A percentile compares a stretch with the other conserved stretches of the same genome.
Conservation (phyloP, 202 grass and related monocot genomes). For the Digitaria exilis region DNA sequence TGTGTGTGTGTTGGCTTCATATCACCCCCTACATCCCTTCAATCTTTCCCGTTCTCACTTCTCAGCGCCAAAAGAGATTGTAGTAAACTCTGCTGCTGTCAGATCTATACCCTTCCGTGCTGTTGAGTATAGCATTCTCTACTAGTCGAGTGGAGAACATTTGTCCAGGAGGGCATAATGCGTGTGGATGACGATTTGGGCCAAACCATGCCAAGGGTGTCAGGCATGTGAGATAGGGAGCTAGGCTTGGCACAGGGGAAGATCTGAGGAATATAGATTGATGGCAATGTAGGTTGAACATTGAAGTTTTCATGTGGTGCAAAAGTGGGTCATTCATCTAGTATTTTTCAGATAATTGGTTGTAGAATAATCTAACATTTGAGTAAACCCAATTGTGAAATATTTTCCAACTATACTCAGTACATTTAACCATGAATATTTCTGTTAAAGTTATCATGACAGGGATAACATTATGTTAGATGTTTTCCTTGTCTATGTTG, state of each 20-base stretch:
- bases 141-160: neutral
- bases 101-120: neutral
- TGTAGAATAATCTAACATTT: neutral
- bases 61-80: neutral
- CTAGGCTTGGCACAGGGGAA: neutral
- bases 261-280: neutral
- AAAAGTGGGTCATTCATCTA: neutral
- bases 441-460: slow-evolving; percentile 11
- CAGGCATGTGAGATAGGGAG: neutral
- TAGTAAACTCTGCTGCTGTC: too few species aligned
- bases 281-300: neutral
- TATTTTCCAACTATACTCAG: neutral
- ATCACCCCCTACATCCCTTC: neutral
- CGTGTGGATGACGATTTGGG: too few species aligned
- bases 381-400: neutral
- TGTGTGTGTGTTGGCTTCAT: neutral
- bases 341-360: neutral
- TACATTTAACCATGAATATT: neutral
- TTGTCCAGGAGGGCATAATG: neutral
- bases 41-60: neutral
- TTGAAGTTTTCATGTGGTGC: neutral
- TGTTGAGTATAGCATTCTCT: neutral
- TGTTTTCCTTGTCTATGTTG: slow-evolving; percentile 11
- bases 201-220: neutral
- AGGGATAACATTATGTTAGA: neutral